phyloP scores from a whole-genome alignment of 371 early-diverging fungal genomes.

The Mucor mucedo region DNA sequence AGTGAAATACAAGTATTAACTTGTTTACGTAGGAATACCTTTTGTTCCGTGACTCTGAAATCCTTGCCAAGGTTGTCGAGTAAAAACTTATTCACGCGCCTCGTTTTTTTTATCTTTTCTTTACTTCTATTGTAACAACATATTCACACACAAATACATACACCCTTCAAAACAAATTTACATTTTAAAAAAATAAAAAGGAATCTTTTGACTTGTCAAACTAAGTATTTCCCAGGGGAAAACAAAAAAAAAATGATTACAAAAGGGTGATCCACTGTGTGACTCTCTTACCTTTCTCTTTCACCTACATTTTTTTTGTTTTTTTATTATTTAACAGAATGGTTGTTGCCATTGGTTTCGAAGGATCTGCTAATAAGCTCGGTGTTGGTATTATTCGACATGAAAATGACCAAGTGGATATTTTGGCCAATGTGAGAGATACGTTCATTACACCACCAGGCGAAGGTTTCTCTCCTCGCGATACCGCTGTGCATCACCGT shows the following conservation, averaged over 20 bases:
- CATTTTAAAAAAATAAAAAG: constrained; percentile 1
- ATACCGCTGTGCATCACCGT: constrained; percentile 98
- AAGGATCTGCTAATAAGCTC: constrained; percentile 99
- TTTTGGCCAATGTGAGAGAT: constrained; percentile 92
- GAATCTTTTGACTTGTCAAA: constrained; percentile 3
- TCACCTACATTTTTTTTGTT: constrained; percentile 2
- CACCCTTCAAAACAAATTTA: not conserved
- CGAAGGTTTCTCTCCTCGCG: constrained; percentile 96
- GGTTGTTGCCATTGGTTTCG: constrained; percentile 82
- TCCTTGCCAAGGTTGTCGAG: constrained; percentile 87
- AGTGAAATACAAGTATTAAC: not conserved
- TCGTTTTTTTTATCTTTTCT: not conserved
- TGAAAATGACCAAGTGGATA: constrained; percentile 53
- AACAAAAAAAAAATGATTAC: not conserved
- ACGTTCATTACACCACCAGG: constrained; percentile 99
- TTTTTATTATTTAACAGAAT: constrained; percentile 4
- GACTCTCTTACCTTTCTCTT: not conserved
- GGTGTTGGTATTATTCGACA: constrained; percentile 98
- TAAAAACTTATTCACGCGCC: constrained; percentile 10
- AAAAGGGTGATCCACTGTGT: not conserved
- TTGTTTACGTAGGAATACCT: constrained; percentile 62
- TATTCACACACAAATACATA: not conserved
- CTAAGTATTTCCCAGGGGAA: not conserved
- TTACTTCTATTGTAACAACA: constrained; percentile 8
- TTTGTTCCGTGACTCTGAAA: constrained; percentile 89